phyloP scores from a whole-genome alignment of 164 flowering plant genomes.

The Sedum album region DNA sequence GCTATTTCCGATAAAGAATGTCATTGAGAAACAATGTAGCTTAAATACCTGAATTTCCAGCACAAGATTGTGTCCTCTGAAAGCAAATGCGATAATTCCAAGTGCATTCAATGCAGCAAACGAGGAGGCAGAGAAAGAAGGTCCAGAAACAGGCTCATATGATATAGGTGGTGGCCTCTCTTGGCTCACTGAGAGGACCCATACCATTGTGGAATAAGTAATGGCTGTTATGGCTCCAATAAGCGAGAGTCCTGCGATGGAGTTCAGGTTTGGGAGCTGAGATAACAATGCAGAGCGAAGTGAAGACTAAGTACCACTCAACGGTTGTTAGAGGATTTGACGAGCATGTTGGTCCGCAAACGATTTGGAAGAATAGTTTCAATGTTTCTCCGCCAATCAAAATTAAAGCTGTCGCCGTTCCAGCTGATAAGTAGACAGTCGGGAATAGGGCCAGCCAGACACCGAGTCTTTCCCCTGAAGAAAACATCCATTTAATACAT shows the following conservation, averaged over 20 bases:
- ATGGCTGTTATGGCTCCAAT: conserved; percentile 94
- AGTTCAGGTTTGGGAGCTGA: conserved; percentile 96
- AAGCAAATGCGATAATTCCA: conserved; percentile 90
- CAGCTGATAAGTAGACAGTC: conserved; percentile 89
- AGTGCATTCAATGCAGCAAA: conserved; percentile 82
- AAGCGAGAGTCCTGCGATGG: conserved; percentile 94
- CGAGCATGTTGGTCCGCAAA: conserved; percentile 80
- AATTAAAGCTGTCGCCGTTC: conserved; percentile 91
- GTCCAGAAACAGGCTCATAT: conserved; percentile 61
- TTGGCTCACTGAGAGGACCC: conserved; percentile 98
- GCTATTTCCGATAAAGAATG: neutral
- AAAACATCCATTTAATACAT: conserved; percentile 1
- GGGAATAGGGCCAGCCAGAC: conserved; percentile 96
- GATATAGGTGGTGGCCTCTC: conserved; percentile 71
- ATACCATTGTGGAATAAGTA: conserved; percentile 87
- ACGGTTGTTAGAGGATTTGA: conserved; percentile 92
- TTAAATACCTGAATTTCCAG: conserved; percentile 81
- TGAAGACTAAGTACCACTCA: conserved; percentile 98
- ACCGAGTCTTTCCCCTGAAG: conserved; percentile 83
- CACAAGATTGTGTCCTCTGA: conserved; percentile 92
- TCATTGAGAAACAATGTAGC: neutral
- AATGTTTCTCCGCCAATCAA: conserved; percentile 97
- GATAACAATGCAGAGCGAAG: conserved; percentile 86
- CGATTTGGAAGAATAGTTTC: conserved; percentile 93
- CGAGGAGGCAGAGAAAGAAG: conserved; percentile 49